These are phyloP conservation scores for Aspergillus nidulans DNA, from an alignment of 495 filamentous ascomycete genomes.

Conservation along the genomic window DNA sequence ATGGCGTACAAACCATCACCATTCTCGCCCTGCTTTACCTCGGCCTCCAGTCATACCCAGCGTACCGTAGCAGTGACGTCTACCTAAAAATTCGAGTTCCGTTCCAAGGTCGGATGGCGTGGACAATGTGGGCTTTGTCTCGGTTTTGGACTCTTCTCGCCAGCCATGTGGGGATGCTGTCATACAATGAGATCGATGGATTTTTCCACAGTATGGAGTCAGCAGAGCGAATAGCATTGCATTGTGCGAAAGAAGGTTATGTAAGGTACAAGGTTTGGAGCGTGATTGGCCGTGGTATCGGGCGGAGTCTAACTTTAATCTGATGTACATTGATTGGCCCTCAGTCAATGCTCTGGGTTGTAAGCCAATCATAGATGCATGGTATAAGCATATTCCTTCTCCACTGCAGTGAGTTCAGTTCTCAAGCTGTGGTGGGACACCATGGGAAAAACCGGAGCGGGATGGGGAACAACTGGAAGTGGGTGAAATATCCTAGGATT, in stretches of 20 bases:
- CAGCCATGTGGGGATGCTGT: not conserved
- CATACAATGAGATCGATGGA: conserved; percentile 4
- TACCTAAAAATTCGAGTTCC: not conserved
- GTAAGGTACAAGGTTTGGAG: not conserved
- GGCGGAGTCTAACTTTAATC: not conserved
- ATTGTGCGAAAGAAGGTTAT: not conserved
- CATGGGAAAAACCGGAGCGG: too few relatives aligned
- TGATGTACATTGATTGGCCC: not conserved
- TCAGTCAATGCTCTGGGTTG: not conserved
- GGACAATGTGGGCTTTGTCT: not conserved
- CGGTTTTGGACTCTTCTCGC: not conserved
- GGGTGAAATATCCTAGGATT: not conserved
- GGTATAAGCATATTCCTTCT: not conserved
- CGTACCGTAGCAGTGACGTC: not conserved
- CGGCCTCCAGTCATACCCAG: not conserved
- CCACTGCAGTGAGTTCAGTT: too few relatives aligned
- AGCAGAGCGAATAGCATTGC: not conserved
- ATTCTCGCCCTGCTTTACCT: not conserved
- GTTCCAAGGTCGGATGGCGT: not conserved
- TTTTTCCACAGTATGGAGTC: not conserved
- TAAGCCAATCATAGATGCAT: not conserved
- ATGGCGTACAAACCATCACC: too few relatives aligned
- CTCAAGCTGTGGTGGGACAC: too few relatives aligned
- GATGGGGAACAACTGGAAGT: not conserved
- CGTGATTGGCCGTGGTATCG: not conserved